Conservation (phyloP, 2,329 filamentous ascomycete genomes). For the Monilinia vaccinii-corymbosi region DNA sequence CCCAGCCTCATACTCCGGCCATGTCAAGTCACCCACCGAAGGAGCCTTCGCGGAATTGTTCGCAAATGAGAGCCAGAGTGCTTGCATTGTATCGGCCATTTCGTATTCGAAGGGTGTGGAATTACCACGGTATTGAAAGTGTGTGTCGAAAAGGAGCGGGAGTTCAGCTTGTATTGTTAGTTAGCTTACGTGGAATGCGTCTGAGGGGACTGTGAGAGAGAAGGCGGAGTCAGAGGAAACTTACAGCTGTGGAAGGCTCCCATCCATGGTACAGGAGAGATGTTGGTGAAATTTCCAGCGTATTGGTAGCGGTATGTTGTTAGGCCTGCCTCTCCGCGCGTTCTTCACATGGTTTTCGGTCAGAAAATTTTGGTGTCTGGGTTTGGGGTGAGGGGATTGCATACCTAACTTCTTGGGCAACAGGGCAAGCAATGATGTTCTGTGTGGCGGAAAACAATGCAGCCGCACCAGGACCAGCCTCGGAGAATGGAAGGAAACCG, state of each 20-base stretch:
- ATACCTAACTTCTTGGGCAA: slow-evolving; percentile 13
- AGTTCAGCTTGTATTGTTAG: background rate
- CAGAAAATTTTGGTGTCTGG: background rate
- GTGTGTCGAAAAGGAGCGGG: slow-evolving; percentile 9
- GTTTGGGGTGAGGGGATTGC: background rate
- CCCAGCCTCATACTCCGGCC: background rate
- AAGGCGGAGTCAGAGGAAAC: background rate
- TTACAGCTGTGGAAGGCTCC: slow-evolving; percentile 27
- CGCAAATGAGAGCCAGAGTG: background rate
- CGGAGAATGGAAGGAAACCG: slow-evolving; percentile 16
- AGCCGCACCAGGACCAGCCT: slow-evolving; percentile 12
- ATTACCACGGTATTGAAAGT: background rate
- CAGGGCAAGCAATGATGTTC: slow-evolving; percentile 10
- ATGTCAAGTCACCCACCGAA: background rate
- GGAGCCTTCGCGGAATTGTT: background rate
- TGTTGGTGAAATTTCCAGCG: slow-evolving; percentile 29
- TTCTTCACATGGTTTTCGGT: background rate
- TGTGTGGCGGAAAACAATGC: slow-evolving; percentile 7
- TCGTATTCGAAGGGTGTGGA: background rate
- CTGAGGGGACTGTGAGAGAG: too few species aligned
- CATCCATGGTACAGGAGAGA: slow-evolving; percentile 22
- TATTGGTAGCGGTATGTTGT: slow-evolving; percentile 28
- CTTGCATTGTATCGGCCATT: background rate
- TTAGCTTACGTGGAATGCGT: too few species aligned
- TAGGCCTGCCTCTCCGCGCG: slow-evolving; percentile 9